phyloP scores from a whole-genome alignment of 83 land plant species.

The Thuja plicata region DNA sequence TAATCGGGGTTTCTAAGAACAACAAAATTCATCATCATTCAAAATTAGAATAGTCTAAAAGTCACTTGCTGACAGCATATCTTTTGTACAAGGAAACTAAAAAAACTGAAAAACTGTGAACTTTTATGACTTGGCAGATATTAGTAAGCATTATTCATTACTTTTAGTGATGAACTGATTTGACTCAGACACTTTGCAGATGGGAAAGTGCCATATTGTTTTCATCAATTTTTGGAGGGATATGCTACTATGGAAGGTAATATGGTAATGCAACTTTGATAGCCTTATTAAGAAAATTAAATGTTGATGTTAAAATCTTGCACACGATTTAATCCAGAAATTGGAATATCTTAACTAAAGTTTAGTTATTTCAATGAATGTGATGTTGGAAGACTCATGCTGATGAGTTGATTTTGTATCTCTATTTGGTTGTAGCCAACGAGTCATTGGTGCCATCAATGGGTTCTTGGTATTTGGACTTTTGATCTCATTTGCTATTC shows the following conservation, averaged over 20 bases:
- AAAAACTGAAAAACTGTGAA: background rate
- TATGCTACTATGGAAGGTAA: constrained; percentile 96
- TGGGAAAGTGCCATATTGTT: constrained; percentile 89
- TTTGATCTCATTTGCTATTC: constrained; percentile 63
- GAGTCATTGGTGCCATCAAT: constrained; percentile 77
- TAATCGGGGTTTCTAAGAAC: no score
- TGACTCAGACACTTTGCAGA: constrained; percentile 44
- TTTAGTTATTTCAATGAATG: background rate
- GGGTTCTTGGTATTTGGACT: constrained; percentile 83
- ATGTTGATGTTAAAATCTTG: background rate
- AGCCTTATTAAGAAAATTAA: background rate
- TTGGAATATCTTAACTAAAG: background rate
- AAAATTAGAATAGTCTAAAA: background rate
- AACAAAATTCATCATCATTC: background rate
- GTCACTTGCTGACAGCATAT: background rate
- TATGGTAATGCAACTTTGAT: background rate
- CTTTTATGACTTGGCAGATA: background rate
- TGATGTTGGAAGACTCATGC: background rate
- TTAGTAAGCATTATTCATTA: background rate
- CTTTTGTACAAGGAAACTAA: background rate
- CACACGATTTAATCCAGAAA: no score
- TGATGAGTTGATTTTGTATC: background rate
- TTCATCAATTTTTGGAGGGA: constrained; percentile 79
- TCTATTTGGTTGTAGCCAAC: constrained; percentile 53
- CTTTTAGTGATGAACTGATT: background rate